These are phyloP conservation scores for Xylona heveae DNA, from an alignment of 495 filamentous ascomycete genomes.

Conservation along the genomic window DNA sequence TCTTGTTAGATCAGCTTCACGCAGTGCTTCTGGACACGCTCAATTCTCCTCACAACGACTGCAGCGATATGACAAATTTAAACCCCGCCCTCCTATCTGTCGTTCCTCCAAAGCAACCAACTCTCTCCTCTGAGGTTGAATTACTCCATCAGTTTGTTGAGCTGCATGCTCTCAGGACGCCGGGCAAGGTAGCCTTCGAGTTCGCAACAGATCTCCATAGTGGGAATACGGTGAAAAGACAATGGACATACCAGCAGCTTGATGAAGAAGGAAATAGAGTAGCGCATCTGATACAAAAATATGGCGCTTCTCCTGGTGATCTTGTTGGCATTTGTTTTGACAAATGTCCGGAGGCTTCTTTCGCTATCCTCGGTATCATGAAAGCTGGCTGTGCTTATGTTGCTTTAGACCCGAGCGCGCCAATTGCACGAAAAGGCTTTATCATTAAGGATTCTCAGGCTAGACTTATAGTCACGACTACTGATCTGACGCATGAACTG, in stretches of 20 bases:
- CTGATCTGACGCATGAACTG: constrained; percentile 13
- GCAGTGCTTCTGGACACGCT: constrained; percentile 25
- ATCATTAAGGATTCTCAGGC: constrained; percentile 42
- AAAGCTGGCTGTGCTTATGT: constrained; percentile 72
- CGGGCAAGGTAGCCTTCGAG: constrained; percentile 32
- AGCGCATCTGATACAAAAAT: constrained; percentile 26
- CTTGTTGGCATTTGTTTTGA: constrained; percentile 64
- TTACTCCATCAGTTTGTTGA: constrained; percentile 47
- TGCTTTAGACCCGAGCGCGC: constrained; percentile 45
- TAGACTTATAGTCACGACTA: constrained; percentile 26
- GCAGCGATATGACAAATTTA: constrained; percentile 6
- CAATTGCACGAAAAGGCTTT: constrained; percentile 36
- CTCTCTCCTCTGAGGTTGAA: constrained; percentile 19
- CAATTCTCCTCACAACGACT: constrained; percentile 12
- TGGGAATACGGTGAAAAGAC: constrained; percentile 13
- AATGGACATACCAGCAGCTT: constrained; percentile 42
- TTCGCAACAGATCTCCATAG: constrained; percentile 27
- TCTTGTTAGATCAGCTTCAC: constrained; percentile 42
- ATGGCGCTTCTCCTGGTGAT: constrained; percentile 19
- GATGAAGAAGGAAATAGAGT: constrained; percentile 36
- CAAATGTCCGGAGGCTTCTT: constrained; percentile 58
- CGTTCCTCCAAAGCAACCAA: constrained; percentile 23
- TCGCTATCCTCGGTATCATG: constrained; percentile 58
- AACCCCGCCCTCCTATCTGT: constrained; percentile 26
- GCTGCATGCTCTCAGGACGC: constrained; percentile 14